These are phyloP conservation scores for Pseudocercospora pini-densiflorae DNA, from an alignment of 2,329 filamentous ascomycete genomes.

Conservation along the genomic window DNA sequence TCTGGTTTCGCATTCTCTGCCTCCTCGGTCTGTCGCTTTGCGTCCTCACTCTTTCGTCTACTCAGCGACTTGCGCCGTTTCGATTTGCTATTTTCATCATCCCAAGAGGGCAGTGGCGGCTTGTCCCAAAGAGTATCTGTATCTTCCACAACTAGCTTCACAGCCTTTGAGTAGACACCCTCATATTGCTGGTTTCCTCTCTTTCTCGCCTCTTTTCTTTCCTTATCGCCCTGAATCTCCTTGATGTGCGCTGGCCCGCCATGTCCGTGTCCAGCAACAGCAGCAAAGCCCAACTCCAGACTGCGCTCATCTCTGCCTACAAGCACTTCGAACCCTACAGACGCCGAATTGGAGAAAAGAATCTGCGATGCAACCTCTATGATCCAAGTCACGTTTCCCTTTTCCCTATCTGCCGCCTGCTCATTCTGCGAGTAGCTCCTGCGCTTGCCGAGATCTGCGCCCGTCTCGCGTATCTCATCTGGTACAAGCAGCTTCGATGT, in stretches of 20 bases:
- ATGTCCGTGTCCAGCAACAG: slow-evolving; percentile 58
- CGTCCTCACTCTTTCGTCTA: slow-evolving; percentile 25
- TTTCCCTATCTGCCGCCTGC: slow-evolving; percentile 46
- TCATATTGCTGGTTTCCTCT: slow-evolving; percentile 68
- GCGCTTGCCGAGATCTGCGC: slow-evolving; percentile 46
- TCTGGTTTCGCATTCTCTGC: slow-evolving; percentile 23
- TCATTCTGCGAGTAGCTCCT: slow-evolving; percentile 44
- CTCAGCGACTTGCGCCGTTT: slow-evolving; percentile 29
- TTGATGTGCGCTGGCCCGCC: slow-evolving; percentile 70
- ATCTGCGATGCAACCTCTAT: slow-evolving; percentile 92
- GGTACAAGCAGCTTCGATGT: slow-evolving; percentile 79
- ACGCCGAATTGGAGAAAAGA: slow-evolving; percentile 87
- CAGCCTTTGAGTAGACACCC: slow-evolving; percentile 82
- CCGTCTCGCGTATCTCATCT: slow-evolving; percentile 72
- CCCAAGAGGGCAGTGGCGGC: slow-evolving; percentile 74
- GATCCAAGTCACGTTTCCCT: slow-evolving; percentile 76
- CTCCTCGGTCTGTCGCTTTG: slow-evolving; percentile 22
- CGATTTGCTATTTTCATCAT: slow-evolving; percentile 36
- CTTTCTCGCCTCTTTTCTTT: slow-evolving; percentile 60
- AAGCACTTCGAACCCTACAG: slow-evolving; percentile 85
- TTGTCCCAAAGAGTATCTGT: slow-evolving; percentile 91
- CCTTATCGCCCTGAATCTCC: slow-evolving; percentile 65
- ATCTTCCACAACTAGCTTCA: slow-evolving; percentile 81
- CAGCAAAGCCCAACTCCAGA: slow-evolving; percentile 67
- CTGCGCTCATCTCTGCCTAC: slow-evolving; percentile 86